These are phyloP conservation scores for Dianthus caryophyllus DNA, from an alignment of 148 eudicot genomes.

Conservation along the genomic window DNA sequence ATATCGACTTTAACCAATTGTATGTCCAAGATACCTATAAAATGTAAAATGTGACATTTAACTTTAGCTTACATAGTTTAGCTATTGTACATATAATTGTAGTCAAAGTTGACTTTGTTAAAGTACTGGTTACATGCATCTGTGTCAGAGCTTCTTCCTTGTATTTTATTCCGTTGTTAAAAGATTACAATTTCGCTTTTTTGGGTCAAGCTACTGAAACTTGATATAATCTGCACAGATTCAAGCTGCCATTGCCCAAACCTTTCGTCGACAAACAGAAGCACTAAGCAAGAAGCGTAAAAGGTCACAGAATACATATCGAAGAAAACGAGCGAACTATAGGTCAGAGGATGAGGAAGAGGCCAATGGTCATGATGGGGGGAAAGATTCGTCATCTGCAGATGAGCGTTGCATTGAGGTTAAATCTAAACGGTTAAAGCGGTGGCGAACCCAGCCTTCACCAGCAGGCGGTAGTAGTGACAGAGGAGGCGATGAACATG, in stretches of 20 bases:
- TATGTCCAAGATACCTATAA: too few species aligned
- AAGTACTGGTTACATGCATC: background rate
- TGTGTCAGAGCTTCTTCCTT: background rate
- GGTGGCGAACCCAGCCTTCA: conserved; percentile 47
- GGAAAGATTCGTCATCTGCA: conserved; percentile 63
- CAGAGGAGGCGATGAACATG: conserved; percentile 45
- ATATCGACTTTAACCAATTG: too few species aligned
- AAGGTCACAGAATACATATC: conserved; percentile 43
- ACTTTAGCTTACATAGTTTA: too few species aligned
- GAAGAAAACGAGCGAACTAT: conserved; percentile 43
- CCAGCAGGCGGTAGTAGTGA: conserved; percentile 40
- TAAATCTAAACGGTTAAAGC: conserved; percentile 43
- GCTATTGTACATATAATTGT: too few species aligned
- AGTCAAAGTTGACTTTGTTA: too few species aligned
- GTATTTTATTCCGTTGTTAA: background rate
- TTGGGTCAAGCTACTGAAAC: conserved; percentile 15
- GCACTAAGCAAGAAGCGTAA: conserved; percentile 61
- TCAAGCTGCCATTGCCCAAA: conserved; percentile 70
- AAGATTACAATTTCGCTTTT: background rate
- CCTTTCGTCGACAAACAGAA: conserved; percentile 59
- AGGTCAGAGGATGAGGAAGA: conserved; percentile 67
- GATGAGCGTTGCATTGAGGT: conserved; percentile 55
- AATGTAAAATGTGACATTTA: too few species aligned
- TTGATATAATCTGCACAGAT: conserved; percentile 37
- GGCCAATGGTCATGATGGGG: conserved; percentile 42